Conservation (phyloP, 106 monocot species). For the Dendrobium officinale region DNA sequence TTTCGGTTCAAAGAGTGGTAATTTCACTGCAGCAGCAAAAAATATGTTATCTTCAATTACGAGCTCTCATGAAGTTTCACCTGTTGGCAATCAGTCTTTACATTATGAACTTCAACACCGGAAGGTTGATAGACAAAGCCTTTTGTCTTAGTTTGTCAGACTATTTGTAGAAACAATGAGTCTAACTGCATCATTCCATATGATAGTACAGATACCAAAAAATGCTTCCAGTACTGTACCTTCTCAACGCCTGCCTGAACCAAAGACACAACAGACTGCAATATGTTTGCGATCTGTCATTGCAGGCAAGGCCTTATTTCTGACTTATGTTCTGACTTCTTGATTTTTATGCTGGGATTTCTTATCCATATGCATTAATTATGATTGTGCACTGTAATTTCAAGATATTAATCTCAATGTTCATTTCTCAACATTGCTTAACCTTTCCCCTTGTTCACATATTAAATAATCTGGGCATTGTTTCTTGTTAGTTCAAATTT, state of each 20-base stretch:
- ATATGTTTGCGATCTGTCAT: slow-evolving; percentile 23
- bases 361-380: not conserved
- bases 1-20: not conserved
- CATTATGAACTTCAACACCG: slow-evolving; percentile 22
- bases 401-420: not conserved
- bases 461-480: not conserved
- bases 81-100: slow-evolving; percentile 19
- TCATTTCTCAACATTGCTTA: not conserved
- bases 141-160: slow-evolving; percentile 39
- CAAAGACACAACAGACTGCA: slow-evolving; percentile 19
- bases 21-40: slow-evolving; percentile 9
- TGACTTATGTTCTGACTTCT: not conserved
- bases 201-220: slow-evolving; percentile 41
- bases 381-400: not conserved
- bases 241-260: slow-evolving; percentile 15
- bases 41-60: slow-evolving; percentile 9
- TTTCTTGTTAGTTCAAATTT: not conserved
- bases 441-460: not conserved
- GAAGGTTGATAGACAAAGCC: slow-evolving; percentile 55
- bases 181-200: slow-evolving; percentile 43
- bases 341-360: not conserved
- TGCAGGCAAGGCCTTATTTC: slow-evolving; percentile 38
- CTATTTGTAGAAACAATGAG: slow-evolving; percentile 10
- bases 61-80: slow-evolving; percentile 17
- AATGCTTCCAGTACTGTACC: slow-evolving; percentile 21